Evolutionary conservation across 2,329 filamentous ascomycete genomes (phyloP), one percentile per base, ranked within the genome.

Genomic region (Colletotrichum theobromicola): DNA sequence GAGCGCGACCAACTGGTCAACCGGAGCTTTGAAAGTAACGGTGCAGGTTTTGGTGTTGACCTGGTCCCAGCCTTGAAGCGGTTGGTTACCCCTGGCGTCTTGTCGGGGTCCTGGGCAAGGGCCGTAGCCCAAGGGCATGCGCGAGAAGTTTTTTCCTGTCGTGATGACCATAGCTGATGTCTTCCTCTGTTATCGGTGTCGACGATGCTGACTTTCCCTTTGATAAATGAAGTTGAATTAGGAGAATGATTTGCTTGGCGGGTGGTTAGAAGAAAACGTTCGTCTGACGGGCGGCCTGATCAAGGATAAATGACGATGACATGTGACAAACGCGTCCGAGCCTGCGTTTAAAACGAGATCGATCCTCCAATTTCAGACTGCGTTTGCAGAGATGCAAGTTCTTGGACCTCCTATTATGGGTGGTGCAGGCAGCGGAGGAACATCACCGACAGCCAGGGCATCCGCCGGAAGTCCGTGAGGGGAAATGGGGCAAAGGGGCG

Each of bases 1-100:
- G 65, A 93, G 87, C 77, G 92, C 91, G 82, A 92, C 91, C 84
- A 68, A 28, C 35, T 68, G 66, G 9, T 34, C 53, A 6, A 50
- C 35, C 4, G 66, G 66, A 6, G 66, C 66, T 16, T 34, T 42
- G 35, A 68, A 61, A 21, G 66, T 68, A 26, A 68, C 21, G 5
- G 55, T 68, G 3, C 34, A 32, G 12, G 66, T 68, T 28, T 68
- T 68, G 26, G 34, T 53, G 53, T 50, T 30, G 13, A 68, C 66
- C 15, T 61, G 53, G 18, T 68, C 55, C 66, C 66, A 68, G n/a
- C 66, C 66, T 26, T 24, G n/a, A 18, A 46, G 66, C 7, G 66
- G 66, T 28, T 68, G 55, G n/a, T 61, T 61, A 18, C 66, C 66
- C 18, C n/a, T 61, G 5, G 53, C 53, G 55, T 60, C 53, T 61